phyloP scores from a whole-genome alignment of 148 eudicot species.

The Rhododendron henanense region DNA sequence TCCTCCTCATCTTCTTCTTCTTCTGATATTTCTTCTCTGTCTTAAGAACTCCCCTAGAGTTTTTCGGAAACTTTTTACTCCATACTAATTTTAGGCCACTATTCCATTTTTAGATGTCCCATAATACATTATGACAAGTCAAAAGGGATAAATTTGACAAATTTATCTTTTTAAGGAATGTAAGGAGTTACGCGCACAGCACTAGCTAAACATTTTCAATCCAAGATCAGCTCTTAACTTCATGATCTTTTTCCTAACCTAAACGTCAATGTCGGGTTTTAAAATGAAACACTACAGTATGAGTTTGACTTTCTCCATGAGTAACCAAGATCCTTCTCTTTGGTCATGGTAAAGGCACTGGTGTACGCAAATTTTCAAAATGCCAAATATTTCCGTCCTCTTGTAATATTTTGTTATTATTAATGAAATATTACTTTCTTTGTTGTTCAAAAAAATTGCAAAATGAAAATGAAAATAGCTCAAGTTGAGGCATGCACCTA shows the following conservation, averaged over 20 bases:
- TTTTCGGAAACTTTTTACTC: neutral
- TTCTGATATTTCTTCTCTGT: neutral
- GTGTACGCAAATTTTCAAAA: neutral
- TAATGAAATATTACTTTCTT: no score
- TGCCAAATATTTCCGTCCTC: no score
- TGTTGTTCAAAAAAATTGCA: no score
- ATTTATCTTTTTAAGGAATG: neutral
- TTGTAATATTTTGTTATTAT: no score
- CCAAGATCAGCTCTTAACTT: neutral
- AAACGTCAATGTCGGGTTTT: neutral
- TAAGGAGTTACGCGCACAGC: neutral
- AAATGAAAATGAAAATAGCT: neutral
- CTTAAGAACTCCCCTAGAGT: neutral
- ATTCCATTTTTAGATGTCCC: neutral
- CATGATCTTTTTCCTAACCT: neutral
- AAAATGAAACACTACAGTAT: neutral
- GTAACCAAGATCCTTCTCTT: neutral
- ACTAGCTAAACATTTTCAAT: neutral
- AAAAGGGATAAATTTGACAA: neutral
- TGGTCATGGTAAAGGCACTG: neutral
- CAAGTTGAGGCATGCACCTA: neutral
- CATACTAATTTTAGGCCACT: neutral
- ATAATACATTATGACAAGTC: neutral
- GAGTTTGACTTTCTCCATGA: neutral
- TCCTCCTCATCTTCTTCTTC: neutral